Base-by-base conservation (phyloP, 1,139 yeast genomes). In the Candida mesenterica region DNA sequence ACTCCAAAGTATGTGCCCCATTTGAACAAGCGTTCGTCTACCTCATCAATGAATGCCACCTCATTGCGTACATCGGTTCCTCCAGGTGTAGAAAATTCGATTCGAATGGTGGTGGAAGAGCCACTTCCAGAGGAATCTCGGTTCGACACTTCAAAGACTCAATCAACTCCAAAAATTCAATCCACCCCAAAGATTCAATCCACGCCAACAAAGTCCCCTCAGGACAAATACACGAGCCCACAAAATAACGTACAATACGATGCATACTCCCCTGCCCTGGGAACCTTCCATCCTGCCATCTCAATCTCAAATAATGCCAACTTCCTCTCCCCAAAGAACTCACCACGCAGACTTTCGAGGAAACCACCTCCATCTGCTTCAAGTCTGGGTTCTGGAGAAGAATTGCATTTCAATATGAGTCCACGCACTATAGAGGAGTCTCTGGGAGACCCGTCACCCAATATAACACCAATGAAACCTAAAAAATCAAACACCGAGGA, bases 301-400 rank as follows among this genome's bases (percentile, higher is more conserved):
- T n/a, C n/a, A n/a, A n/a, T n/a, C n/a, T 19, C 22, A 6, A 19
- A 19, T 19, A 19, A 19, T 19, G 8, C 9, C 8, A 19, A 19
- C 22, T 6, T 25, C 5, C 5, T 6, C 7, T 13, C 14, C 32
- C 23, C 25, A 15, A 20, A 19, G 12, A 28, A 28, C 6, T 17
- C 22, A 13, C 5, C 33, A 10, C 22, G 28, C 20, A 28, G 45
- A 10, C 41, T 36, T 10, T 40, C 42, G 12, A 45, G 63, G 20
- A 56, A 53, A 42, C 58, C 61, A 5, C 31, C 42, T 4, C 40
- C 25, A 3, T 29, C 32, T 18, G 17, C 31, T 9, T 17, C 37
- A 3, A 34, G 33, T 20, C 40, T 35, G 33, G 42, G 36, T 3
- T 40, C 44, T 3, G 34, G 40, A 5, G 37, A 36, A 3, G 43